Evolutionary conservation across 495 filamentous ascomycete species (phyloP).

Genomic region (Aspergillus heteromorphus): DNA sequence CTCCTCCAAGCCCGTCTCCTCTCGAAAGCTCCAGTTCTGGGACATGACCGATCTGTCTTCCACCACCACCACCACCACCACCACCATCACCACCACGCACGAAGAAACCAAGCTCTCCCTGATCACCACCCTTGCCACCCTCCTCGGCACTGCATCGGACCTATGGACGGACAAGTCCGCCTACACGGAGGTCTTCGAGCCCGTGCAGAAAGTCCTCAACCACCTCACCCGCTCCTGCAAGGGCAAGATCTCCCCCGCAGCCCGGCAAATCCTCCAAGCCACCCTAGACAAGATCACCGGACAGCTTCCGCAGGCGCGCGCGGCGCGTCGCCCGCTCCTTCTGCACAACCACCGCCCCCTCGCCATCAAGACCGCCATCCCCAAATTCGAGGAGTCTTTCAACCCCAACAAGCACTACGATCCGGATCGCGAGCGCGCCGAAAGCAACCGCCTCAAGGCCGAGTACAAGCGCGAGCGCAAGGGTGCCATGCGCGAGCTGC

Average conservation of each 20-base stretch:
- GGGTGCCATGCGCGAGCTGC: constrained; percentile 86
- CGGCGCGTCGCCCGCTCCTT: constrained; percentile 68
- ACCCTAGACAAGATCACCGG: constrained; percentile 38
- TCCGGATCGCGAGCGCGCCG: constrained; percentile 80
- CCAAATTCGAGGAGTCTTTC: constrained; percentile 96
- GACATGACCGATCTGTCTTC: constrained; percentile 43
- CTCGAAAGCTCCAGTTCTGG: constrained; percentile 39
- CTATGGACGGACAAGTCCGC: constrained; percentile 63
- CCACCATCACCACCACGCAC: constrained; percentile 17
- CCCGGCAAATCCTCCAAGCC: constrained; percentile 30
- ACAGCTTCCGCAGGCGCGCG: constrained; percentile 50
- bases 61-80: constrained; percentile 4
- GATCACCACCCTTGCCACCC: constrained; percentile 48
- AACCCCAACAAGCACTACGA: constrained; percentile 95
- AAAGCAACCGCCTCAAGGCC: constrained; percentile 68
- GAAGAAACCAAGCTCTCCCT: constrained; percentile 55
- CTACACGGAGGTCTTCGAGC: constrained; percentile 67
- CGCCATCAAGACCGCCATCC: constrained; percentile 80
- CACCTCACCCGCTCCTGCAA: constrained; percentile 50
- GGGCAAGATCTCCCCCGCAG: constrained; percentile 41
- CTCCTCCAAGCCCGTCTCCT: constrained; percentile 19
- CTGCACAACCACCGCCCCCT: constrained; percentile 87
- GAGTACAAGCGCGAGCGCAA: constrained; percentile 95
- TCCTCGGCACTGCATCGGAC: constrained; percentile 56
- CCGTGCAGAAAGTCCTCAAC: constrained; percentile 48